phyloP scores from a whole-genome alignment of 352 stramenopile genomes.

The Nothophytophthora sp. region DNA sequence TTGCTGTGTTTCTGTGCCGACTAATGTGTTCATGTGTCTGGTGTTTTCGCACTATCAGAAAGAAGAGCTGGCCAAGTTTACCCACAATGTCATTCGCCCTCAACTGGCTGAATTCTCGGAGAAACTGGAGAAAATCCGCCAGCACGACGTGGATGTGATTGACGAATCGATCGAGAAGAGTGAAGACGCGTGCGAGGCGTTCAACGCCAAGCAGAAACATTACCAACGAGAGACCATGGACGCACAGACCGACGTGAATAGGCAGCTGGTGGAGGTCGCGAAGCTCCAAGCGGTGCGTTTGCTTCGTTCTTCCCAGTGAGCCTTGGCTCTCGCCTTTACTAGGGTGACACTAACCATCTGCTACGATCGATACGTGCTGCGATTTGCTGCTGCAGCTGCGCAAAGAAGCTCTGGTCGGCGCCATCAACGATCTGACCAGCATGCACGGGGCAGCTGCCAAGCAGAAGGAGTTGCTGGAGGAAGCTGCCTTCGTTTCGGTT shows the following conservation, averaged over 20 bases:
- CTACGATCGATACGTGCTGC: neutral
- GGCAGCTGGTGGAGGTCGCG: slow-evolving; percentile 61
- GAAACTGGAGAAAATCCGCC: slow-evolving; percentile 66
- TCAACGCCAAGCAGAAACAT: slow-evolving; percentile 55
- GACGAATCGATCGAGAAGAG: slow-evolving; percentile 61
- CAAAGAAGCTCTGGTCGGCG: slow-evolving; percentile 70
- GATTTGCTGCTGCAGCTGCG: slow-evolving; percentile 38
- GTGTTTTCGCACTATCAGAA: slow-evolving; percentile 28
- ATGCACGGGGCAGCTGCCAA: slow-evolving; percentile 72
- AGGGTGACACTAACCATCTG: neutral
- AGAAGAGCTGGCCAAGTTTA: slow-evolving; percentile 68
- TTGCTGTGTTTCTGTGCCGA: neutral
- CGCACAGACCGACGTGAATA: slow-evolving; percentile 62
- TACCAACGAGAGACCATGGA: slow-evolving; percentile 61
- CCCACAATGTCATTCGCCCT: slow-evolving; percentile 50
- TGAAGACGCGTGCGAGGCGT: slow-evolving; percentile 52
- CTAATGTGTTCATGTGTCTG: neutral
- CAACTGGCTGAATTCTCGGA: slow-evolving; percentile 53
- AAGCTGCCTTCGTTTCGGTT: slow-evolving; percentile 80
- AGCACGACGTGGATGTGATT: slow-evolving; percentile 53
- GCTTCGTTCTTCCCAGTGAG: too few relatives aligned
- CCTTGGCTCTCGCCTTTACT: too few relatives aligned
- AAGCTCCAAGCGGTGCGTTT: slow-evolving; percentile 62
- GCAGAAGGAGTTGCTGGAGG: slow-evolving; percentile 73
- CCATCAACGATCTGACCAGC: slow-evolving; percentile 59